phyloP scores from a whole-genome alignment of 768 basidiomycete genomes.

The Tubosaeta sp. region DNA sequence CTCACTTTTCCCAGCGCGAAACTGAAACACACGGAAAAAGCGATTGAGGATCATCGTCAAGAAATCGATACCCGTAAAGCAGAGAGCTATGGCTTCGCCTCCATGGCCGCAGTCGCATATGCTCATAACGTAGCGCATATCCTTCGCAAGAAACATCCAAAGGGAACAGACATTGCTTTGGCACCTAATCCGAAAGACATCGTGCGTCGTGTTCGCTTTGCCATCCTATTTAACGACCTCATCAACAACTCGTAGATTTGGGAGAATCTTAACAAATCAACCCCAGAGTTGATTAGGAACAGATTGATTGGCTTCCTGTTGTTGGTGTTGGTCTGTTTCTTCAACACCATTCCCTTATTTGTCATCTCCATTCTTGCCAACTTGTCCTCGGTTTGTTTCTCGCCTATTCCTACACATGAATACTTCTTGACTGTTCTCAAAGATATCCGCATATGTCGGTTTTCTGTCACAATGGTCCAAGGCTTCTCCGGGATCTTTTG shows the following conservation, averaged over 20 bases:
- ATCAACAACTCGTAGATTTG: slow-evolving; percentile 56
- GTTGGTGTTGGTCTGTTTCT: slow-evolving; percentile 77
- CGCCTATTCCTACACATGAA: background rate
- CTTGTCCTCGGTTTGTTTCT: slow-evolving; percentile 61
- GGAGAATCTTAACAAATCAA: slow-evolving; percentile 79
- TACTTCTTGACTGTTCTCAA: slow-evolving; percentile 4
- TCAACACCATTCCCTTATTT: slow-evolving; percentile 92
- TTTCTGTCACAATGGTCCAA: slow-evolving; percentile 74
- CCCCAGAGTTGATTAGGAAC: slow-evolving; percentile 62
- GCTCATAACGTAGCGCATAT: slow-evolving; percentile 81
- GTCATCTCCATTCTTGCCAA: slow-evolving; percentile 91
- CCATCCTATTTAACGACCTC: background rate
- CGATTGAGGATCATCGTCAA: slow-evolving; percentile 67
- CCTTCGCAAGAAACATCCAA: slow-evolving; percentile 63
- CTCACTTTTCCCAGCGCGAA: slow-evolving; percentile 33
- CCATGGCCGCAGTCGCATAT: slow-evolving; percentile 83
- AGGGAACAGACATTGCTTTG: slow-evolving; percentile 64
- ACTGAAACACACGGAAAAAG: slow-evolving; percentile 60
- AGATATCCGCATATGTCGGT: slow-evolving; percentile 53
- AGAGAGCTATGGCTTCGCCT: slow-evolving; percentile 90
- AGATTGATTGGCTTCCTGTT: slow-evolving; percentile 72
- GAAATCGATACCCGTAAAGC: slow-evolving; percentile 72
- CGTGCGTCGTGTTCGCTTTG: slow-evolving; percentile 37
- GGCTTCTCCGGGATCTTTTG: slow-evolving; percentile 63
- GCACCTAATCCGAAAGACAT: slow-evolving; percentile 91